Base-by-base conservation (phyloP, 164 flowering plant species). In the Litsea cubeba region DNA sequence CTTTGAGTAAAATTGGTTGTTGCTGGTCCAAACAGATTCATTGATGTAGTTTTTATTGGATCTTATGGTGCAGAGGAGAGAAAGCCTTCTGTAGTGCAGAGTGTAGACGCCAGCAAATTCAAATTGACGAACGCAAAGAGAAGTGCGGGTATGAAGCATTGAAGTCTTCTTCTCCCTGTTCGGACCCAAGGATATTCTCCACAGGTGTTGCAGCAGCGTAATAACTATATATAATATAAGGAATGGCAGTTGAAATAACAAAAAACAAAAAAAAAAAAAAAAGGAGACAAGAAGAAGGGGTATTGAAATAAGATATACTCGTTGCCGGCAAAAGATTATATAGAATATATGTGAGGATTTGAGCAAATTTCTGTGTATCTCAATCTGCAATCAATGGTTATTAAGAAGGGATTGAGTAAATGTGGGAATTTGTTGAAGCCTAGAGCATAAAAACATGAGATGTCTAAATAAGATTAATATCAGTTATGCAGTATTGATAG, bases 51-150 rank as follows among this genome's bases (percentile, higher is more conserved):
- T 20, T 62, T 71, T 62, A 74, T 57, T 25, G 51, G 51, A 40
- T 40, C 46, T 40, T 40, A 40, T 40, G 8, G 46, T 83, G 85
- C 86, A 88, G 90, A 68, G 90, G 90, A 12, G 92, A 87, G 51
- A 83, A 86, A 32, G 89, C 88, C 63, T 88, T 87, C 76, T 88
- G 91, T 73, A 88, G 91, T 60, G 81, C 72, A 14, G 92, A 89
- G 71, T 89, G 92, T 75, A 83, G 92, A 23, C 74, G 68, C 83
- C 80, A 78, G 51, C 85, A 89, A 69, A 87, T 89, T 12, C 49
- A 72, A 50, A 76, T 66, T 0, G 90, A 89, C 25, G 88, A 87
- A 25, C 70, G 17, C 78, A 86, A 76, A 64, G 88, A 87, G 58
- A 86, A 81, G 10, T 74, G 79, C 50, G 82, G 74, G 46, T 73